These are phyloP conservation scores for Solanum gandarillasii DNA, from an alignment of 257 asterid genomes.

Conservation along the genomic window DNA sequence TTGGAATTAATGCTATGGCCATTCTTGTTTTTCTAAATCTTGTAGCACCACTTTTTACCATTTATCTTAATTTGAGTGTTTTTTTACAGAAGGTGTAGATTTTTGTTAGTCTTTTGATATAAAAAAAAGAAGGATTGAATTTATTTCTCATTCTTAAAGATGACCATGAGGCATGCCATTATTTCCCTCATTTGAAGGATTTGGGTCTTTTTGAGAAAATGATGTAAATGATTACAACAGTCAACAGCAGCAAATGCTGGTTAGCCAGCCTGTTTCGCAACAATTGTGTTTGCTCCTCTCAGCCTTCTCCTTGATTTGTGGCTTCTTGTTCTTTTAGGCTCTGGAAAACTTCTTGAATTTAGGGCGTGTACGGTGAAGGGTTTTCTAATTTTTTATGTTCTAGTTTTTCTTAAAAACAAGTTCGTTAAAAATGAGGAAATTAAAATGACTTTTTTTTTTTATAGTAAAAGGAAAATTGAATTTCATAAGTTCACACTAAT, in stretches of 20 bases:
- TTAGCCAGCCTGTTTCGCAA: background rate
- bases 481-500: background rate
- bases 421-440: no score
- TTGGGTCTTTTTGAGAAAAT: background rate
- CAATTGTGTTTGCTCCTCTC: background rate
- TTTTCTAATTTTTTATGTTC: background rate
- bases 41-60: background rate
- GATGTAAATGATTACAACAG: background rate
- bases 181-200: no score
- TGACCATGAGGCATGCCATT: background rate
- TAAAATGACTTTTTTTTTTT: no score
- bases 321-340: background rate
- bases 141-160: background rate
- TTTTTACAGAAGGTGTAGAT: background rate
- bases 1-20: background rate
- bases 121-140: background rate
- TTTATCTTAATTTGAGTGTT: background rate
- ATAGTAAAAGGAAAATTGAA: background rate
- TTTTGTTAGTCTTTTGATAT: background rate
- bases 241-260: background rate
- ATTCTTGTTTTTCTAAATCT: background rate
- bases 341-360: background rate
- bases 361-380: fast-evolving
- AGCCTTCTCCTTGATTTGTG: background rate
- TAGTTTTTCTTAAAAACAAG: background rate